Evolutionary conservation across 352 stramenopile species (phyloP).

Genomic region (Phytophthora pistaciae): DNA sequence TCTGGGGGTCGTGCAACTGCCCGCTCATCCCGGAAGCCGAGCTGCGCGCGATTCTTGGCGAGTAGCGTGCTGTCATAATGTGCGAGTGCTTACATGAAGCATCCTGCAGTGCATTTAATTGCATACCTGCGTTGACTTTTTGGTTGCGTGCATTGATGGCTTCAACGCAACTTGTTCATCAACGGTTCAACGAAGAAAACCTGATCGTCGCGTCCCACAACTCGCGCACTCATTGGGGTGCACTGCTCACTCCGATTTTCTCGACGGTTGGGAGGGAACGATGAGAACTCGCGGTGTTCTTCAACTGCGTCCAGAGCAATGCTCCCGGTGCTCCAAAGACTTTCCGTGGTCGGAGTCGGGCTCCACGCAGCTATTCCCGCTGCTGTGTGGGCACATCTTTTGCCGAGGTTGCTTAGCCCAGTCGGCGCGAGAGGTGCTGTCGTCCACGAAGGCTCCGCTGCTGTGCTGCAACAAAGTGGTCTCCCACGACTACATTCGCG

Average conservation of each 20-base stretch:
- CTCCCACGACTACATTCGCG: slow-evolving; percentile 32
- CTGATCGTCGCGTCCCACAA: neutral
- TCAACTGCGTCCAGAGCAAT: slow-evolving; percentile 3
- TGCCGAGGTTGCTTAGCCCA: slow-evolving; percentile 44
- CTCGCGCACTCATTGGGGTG: neutral
- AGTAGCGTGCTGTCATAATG: slow-evolving; percentile 32
- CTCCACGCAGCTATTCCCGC: slow-evolving; percentile 36
- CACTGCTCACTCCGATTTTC: slow-evolving; percentile 10
- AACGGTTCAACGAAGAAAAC: neutral
- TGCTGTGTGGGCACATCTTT: slow-evolving; percentile 49
- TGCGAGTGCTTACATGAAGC: neutral
- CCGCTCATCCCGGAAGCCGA: slow-evolving; percentile 68
- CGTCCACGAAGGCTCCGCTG: slow-evolving; percentile 30
- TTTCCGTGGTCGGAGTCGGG: slow-evolving; percentile 20
- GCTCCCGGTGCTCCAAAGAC: slow-evolving; percentile 13
- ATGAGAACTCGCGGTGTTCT: neutral
- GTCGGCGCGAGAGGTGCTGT: slow-evolving; percentile 28
- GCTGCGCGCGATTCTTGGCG: slow-evolving; percentile 56
- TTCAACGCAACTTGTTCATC: neutral
- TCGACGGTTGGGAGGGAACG: slow-evolving; percentile 9
- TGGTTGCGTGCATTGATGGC: neutral
- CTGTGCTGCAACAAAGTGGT: slow-evolving; percentile 50
- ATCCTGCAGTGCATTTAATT: neutral
- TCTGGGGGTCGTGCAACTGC: slow-evolving; percentile 68
- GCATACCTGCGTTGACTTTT: neutral